Evolutionary conservation across 805 yeast genomes (phyloP).

Genomic region (Metschnikowia cerradonensis): DNA sequence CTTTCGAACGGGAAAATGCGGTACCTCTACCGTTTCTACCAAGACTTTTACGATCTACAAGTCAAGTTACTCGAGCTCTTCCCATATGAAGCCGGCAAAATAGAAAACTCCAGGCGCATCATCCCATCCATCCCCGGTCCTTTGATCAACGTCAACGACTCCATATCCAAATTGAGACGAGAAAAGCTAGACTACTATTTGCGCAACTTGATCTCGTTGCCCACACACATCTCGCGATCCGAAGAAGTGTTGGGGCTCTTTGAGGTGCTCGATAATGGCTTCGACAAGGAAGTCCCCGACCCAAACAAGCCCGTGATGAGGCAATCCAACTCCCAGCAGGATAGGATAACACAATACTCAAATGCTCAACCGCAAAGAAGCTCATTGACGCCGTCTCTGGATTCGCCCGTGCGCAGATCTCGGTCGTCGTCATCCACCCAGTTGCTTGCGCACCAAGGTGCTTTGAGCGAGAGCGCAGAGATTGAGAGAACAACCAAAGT

Average conservation of each 20-base stretch:
- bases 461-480: neutral
- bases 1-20: conserved; percentile 66
- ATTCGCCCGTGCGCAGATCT: conserved; percentile 18
- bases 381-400: conserved; percentile 28
- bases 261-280: conserved; percentile 53
- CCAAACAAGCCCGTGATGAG: conserved; percentile 33
- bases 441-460: conserved; percentile 9
- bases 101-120: conserved; percentile 68
- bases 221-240: conserved; percentile 69
- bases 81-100: conserved; percentile 91
- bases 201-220: conserved; percentile 61
- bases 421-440: conserved; percentile 22
- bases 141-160: conserved; percentile 81
- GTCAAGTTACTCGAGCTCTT: conserved; percentile 74
- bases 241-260: conserved; percentile 68
- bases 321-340: conserved; percentile 45
- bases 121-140: conserved; percentile 97
- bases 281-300: conserved; percentile 50
- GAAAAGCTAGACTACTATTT: conserved; percentile 52
- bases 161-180: conserved; percentile 50
- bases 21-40: conserved; percentile 81
- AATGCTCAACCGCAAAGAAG: conserved; percentile 23
- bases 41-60: conserved; percentile 93
- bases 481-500: conserved; percentile 30
- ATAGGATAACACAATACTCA: conserved; percentile 50